These are phyloP conservation scores for Vaccinium darrowii DNA, from an alignment of 148 eudicot genomes.

Conservation along the genomic window DNA sequence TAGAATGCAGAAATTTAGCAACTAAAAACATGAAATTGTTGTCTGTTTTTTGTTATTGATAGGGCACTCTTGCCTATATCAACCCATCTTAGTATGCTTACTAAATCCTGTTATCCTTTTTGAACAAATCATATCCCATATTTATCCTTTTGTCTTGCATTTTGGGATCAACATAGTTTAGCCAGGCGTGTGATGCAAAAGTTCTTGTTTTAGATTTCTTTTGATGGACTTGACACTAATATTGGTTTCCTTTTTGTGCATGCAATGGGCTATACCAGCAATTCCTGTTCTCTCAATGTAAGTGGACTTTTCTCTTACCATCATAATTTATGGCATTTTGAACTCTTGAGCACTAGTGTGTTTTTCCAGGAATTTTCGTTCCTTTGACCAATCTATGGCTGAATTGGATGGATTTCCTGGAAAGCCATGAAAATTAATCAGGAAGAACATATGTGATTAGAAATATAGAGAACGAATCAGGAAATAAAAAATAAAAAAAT, in stretches of 20 bases:
- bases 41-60: background rate
- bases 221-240: conserved; percentile 25
- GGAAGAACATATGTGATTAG: background rate
- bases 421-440: background rate
- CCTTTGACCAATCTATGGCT: background rate
- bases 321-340: background rate
- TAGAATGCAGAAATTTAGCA: background rate
- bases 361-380: background rate
- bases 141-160: background rate
- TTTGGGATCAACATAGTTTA: background rate
- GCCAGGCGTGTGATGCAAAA: background rate
- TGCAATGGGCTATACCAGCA: conserved; percentile 55
- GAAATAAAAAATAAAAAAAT: background rate
- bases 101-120: background rate
- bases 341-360: background rate
- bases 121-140: background rate
- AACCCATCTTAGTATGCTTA: background rate
- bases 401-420: conserved; percentile 7
- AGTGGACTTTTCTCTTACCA: conserved; percentile 32
- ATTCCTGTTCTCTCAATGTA: conserved; percentile 97
- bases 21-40: background rate
- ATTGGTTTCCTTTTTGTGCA: conserved; percentile 24
- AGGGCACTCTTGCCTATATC: background rate
- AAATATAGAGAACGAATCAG: background rate
- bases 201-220: background rate